Evolutionary conservation across 2,329 filamentous ascomycete genomes (phyloP).

Genomic region (Trichoderma arundinaceum): DNA sequence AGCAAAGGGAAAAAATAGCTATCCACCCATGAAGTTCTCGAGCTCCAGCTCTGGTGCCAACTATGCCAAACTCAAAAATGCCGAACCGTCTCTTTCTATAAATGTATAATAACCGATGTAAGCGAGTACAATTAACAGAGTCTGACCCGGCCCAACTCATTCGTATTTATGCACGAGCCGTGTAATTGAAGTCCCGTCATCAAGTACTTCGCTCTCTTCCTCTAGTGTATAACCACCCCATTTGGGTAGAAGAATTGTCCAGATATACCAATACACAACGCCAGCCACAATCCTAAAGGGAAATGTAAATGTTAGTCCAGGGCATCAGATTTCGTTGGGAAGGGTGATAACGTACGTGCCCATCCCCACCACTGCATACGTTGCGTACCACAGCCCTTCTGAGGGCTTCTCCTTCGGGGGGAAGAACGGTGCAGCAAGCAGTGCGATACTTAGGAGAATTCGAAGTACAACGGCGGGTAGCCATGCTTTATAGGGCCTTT

Average conservation of each 20-base stretch:
- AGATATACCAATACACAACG: conserved; percentile 71
- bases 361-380: conserved; percentile 59
- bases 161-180: conserved; percentile 51
- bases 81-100: background rate
- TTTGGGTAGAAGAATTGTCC: conserved; percentile 65
- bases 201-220: conserved; percentile 63
- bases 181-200: conserved; percentile 71
- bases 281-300: conserved; percentile 59
- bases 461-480: conserved; percentile 62
- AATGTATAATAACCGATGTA: background rate
- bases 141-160: background rate
- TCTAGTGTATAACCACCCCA: conserved; percentile 66
- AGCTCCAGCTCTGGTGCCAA: conserved; percentile 6
- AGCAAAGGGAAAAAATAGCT: background rate
- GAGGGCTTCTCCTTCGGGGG: conserved; percentile 56
- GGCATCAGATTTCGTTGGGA: background rate
- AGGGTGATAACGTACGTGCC: conserved; percentile 54
- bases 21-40: background rate
- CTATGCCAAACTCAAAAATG: conserved; percentile 1
- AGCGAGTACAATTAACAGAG: background rate
- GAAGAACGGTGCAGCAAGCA: conserved; percentile 68
- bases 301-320: background rate
- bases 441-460: conserved; percentile 57
- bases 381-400: conserved; percentile 58
- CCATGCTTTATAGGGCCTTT: conserved; percentile 70